Conservation (phyloP, 169 alveolate species). For the Theileria annulata region DNA sequence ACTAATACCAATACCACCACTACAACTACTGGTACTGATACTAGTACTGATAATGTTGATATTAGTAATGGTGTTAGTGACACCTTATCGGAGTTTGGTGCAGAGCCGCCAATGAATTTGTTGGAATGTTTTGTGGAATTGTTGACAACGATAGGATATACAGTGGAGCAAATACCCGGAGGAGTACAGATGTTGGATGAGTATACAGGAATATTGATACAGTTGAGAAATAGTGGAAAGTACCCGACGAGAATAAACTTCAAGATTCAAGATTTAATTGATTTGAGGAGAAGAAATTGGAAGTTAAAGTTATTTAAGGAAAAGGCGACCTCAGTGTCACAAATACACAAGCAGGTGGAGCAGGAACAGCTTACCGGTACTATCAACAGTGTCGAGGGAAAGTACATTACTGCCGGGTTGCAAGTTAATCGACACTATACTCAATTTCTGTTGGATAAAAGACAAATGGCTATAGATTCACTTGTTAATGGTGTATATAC, state of each 20-base stretch:
- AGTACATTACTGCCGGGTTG: conserved; percentile 81
- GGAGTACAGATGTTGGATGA: conserved; percentile 80
- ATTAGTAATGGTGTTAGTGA: background rate
- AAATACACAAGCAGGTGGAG: conserved; percentile 80
- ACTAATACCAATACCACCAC: background rate
- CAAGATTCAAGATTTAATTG: conserved; percentile 84
- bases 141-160: conserved; percentile 84
- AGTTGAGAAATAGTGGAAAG: conserved; percentile 75
- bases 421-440: conserved; percentile 53
- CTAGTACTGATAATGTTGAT: background rate
- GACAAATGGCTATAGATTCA: conserved; percentile 35
- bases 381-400: conserved; percentile 76
- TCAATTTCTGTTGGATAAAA: conserved; percentile 17
- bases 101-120: conserved; percentile 84
- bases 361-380: conserved; percentile 87
- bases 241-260: conserved; percentile 83
- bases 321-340: conserved; percentile 85
- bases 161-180: conserved; percentile 80
- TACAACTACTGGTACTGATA: background rate
- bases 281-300: conserved; percentile 84
- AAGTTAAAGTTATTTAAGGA: conserved; percentile 85
- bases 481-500: conserved; percentile 47
- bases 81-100: too few species aligned
- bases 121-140: conserved; percentile 85
- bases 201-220: conserved; percentile 81